phyloP scores from a whole-genome alignment of 1,284 basidiomycete genomes.

The Heimioporus punctisporus region DNA sequence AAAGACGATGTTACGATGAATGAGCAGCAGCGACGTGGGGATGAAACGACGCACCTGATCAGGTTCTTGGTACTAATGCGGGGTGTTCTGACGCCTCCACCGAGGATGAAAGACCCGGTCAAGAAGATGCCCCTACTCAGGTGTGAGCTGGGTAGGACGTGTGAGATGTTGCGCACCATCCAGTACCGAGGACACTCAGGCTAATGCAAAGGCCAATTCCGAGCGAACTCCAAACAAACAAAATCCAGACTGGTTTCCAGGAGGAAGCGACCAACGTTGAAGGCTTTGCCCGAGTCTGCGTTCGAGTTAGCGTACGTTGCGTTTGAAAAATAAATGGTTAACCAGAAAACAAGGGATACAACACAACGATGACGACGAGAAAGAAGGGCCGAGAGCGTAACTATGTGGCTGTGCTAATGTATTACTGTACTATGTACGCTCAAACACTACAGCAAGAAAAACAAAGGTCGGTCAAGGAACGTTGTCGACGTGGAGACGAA shows the following conservation, averaged over 20 bases:
- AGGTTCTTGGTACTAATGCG: slow-evolving; percentile 98
- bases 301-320: slow-evolving; percentile 9
- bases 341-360: too few species aligned
- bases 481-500: too few species aligned
- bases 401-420: too few species aligned
- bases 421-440: too few species aligned
- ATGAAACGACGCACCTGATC: slow-evolving; percentile 68
- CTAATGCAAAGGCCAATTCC: slow-evolving; percentile 96
- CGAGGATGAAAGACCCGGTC: slow-evolving; percentile 94
- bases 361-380: too few species aligned
- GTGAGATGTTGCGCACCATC: slow-evolving; percentile 80
- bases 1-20: slow-evolving; percentile 87
- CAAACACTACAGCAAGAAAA: too few species aligned
- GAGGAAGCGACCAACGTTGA: slow-evolving; percentile 93
- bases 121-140: slow-evolving; percentile 92
- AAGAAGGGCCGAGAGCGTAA: too few species aligned
- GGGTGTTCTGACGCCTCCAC: slow-evolving; percentile 94
- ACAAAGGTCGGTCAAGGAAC: too few species aligned
- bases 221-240: slow-evolving; percentile 89
- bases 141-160: not conserved
- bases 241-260: slow-evolving; percentile 94
- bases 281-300: slow-evolving; percentile 82
- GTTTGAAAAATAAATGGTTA: too few species aligned
- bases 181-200: slow-evolving; percentile 92
- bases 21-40: not conserved